Evolutionary conservation across 2,329 filamentous ascomycete species (phyloP), one percentile per base, ranked within the genome.

Genomic region (Endothia cerciana): DNA sequence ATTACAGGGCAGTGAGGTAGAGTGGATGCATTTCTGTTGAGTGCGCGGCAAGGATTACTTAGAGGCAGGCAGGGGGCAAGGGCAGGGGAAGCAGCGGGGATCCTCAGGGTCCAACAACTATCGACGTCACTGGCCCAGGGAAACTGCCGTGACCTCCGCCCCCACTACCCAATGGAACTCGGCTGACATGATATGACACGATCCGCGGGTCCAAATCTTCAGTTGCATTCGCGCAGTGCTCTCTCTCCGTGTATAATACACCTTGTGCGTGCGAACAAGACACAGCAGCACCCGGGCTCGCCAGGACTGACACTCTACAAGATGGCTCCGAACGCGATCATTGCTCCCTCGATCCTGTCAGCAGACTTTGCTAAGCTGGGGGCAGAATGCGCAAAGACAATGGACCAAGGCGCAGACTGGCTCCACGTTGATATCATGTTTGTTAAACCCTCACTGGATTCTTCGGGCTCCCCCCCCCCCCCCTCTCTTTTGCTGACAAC

Each of bases 271-370:
- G 11, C 15, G 10, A 53, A 4, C 47, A 3, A 25, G 11, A 22
- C 36, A 38, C 47, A 19, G 40, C 25, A 25, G 40, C 25, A 25
- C 3, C 40, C 47, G 45, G 38, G 30, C 53, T 25, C 33, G 25
- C 0, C 30, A 51, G 38, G 4, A 40, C 22, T 33, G 33, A 53
- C 33, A 10, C 33, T 10, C 33, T 36, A 43, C 57, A 82, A 68
- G 70, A 98, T 98, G 94, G 84, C 92, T 65, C 95, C 94, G 30
- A 88, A 90, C 69, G 91, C 95, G 58, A 97, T 99, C 78, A 97
- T 99, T 74, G 94, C 67, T 19, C 95, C 95, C 38, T 98, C 94
- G n/a, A 98, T 99, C 73, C 89, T 99, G 68, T 96, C 94, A 74
- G 94, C 94, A 71, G 94, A 99, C 85, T 99, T 99, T 81, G 94